These are phyloP conservation scores for Mariannaea sp. DNA, from an alignment of 2,329 filamentous ascomycete species.

Conservation along the genomic window DNA sequence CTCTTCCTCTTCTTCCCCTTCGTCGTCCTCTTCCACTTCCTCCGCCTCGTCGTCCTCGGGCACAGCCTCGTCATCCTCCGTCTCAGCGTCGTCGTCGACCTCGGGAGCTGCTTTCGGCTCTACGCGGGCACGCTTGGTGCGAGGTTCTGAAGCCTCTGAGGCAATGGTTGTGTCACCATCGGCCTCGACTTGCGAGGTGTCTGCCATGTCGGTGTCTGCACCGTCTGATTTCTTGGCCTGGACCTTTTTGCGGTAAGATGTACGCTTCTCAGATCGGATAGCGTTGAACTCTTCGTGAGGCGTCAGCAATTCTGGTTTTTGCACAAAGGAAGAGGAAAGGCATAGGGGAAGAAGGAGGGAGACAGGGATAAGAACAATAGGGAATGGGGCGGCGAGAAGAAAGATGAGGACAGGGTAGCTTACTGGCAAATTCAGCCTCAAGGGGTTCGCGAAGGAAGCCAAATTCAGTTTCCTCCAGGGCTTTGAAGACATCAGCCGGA, in stretches of 20 bases:
- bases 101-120: conserved; percentile 45
- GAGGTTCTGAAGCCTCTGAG: conserved; percentile 43
- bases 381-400: background rate
- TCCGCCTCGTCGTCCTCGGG: conserved; percentile 55
- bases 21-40: conserved; percentile 52
- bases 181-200: conserved; percentile 38
- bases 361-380: background rate
- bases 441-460: conserved; percentile 70
- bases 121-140: conserved; percentile 54
- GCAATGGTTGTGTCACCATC: conserved; percentile 42
- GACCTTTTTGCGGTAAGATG: conserved; percentile 71
- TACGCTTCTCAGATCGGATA: conserved; percentile 75
- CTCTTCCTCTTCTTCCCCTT: conserved; percentile 47
- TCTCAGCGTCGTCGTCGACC: conserved; percentile 45
- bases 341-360: no score
- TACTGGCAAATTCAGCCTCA: conserved; percentile 78
- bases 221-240: conserved; percentile 62
- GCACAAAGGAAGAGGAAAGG: no score
- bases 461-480: conserved; percentile 77
- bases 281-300: conserved; percentile 68
- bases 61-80: conserved; percentile 50
- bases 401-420: conserved; percentile 37
- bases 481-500: conserved; percentile 75
- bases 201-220: conserved; percentile 46
- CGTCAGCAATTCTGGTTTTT: background rate